Evolutionary conservation across 2,329 filamentous ascomycete species (phyloP).

Genomic region (Coniochaeta ligniaria): DNA sequence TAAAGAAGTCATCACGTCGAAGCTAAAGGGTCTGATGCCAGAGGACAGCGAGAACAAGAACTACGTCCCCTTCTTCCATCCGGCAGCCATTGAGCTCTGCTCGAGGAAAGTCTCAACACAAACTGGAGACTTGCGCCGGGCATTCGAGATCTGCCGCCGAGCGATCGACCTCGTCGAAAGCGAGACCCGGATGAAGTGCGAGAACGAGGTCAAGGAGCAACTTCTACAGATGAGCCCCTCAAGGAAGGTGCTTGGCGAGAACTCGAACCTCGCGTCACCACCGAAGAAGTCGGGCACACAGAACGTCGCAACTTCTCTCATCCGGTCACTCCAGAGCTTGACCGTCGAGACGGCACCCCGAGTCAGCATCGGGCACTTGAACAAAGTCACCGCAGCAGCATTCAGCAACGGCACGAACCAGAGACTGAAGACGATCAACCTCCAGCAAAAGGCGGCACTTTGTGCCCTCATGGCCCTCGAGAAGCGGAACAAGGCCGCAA

Average conservation of each 20-base stretch:
- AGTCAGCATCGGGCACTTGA: constrained; percentile 84
- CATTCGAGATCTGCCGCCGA: constrained; percentile 86
- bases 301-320: constrained; percentile 39
- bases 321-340: constrained; percentile 50
- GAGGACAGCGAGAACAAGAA: constrained; percentile 42
- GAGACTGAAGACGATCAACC: constrained; percentile 77
- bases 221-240: constrained; percentile 58
- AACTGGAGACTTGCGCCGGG: constrained; percentile 88
- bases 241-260: constrained; percentile 73
- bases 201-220: constrained; percentile 51
- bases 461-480: constrained; percentile 87
- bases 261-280: constrained; percentile 61
- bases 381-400: constrained; percentile 79
- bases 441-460: constrained; percentile 93
- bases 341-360: constrained; percentile 77
- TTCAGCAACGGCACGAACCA: constrained; percentile 87
- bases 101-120: constrained; percentile 92
- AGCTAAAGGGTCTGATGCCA: constrained; percentile 68
- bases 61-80: constrained; percentile 83
- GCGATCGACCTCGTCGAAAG: constrained; percentile 84
- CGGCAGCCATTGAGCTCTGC: constrained; percentile 87
- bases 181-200: constrained; percentile 70
- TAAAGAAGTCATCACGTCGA: constrained; percentile 75
- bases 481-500: constrained; percentile 55
- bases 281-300: constrained; percentile 20